These are phyloP conservation scores for Boletus subcaerulescens DNA, from an alignment of 768 basidiomycete species.

Conservation along the genomic window DNA sequence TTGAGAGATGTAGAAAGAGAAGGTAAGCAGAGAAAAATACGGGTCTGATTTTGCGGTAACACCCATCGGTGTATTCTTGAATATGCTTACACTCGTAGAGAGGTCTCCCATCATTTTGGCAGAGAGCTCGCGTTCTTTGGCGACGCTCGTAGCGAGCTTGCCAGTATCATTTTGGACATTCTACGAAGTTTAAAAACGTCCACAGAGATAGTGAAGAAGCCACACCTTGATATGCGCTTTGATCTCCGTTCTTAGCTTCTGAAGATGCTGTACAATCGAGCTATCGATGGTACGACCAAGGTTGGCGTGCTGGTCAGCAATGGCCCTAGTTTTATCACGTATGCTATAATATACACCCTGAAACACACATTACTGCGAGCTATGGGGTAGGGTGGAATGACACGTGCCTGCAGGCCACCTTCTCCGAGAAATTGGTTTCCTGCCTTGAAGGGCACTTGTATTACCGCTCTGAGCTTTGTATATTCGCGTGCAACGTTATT, in stretches of 20 bases:
- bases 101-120: conserved; percentile 85
- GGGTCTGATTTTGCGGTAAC: conserved; percentile 53
- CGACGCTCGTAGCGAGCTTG: conserved; percentile 85
- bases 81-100: conserved; percentile 78
- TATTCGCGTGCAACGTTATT: conserved; percentile 92
- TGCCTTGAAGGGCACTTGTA: conserved; percentile 93
- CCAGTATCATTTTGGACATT: conserved; percentile 96
- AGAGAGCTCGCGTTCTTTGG: conserved; percentile 86
- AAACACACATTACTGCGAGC: background rate
- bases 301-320: conserved; percentile 96
- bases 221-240: conserved; percentile 94
- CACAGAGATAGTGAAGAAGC: background rate
- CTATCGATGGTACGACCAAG: conserved; percentile 94
- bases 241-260: conserved; percentile 92
- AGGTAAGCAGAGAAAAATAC: background rate
- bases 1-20: background rate
- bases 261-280: conserved; percentile 95
- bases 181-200: conserved; percentile 32
- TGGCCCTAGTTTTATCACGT: conserved; percentile 87
- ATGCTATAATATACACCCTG: conserved; percentile 92
- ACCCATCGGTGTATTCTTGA: conserved; percentile 92
- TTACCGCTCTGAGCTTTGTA: conserved; percentile 89
- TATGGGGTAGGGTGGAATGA: background rate
- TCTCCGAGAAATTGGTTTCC: conserved; percentile 99
- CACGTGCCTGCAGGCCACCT: conserved; percentile 78